Conservation (phyloP, 2,329 filamentous ascomycete genomes). For the Alternaria sp. region DNA sequence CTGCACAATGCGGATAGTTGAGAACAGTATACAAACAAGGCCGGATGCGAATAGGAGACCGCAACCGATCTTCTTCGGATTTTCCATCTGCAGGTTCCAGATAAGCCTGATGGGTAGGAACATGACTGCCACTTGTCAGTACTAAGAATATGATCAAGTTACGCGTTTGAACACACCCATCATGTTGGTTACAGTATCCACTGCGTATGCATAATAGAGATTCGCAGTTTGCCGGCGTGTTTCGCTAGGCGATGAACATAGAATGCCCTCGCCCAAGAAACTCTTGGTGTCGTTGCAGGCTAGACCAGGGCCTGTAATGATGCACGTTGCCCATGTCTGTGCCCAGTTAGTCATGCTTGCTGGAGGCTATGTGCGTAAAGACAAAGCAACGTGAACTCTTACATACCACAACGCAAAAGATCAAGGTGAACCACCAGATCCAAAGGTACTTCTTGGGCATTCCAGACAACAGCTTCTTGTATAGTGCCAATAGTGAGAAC, state of each 20-base stretch:
- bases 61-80: slow-evolving; percentile 42
- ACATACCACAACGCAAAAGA: slow-evolving; percentile 45
- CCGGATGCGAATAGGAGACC: slow-evolving; percentile 33
- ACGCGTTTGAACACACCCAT: slow-evolving; percentile 31
- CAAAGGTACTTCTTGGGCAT: slow-evolving; percentile 37
- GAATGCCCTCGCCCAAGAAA: slow-evolving; percentile 35
- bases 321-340: slow-evolving; percentile 47
- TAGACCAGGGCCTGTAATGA: slow-evolving; percentile 46
- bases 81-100: slow-evolving; percentile 46
- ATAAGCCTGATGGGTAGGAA: slow-evolving; percentile 46
- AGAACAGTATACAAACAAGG: slow-evolving; percentile 34
- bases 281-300: slow-evolving; percentile 35
- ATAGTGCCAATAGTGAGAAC: slow-evolving; percentile 49
- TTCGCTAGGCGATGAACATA: slow-evolving; percentile 37
- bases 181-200: slow-evolving; percentile 47
- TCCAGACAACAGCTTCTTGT: slow-evolving; percentile 46
- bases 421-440: slow-evolving; percentile 47
- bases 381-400: neutral
- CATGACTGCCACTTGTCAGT: slow-evolving; percentile 39
- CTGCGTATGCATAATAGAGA: slow-evolving; percentile 46
- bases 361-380: neutral
- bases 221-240: slow-evolving; percentile 39
- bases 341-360: neutral
- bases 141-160: neutral
- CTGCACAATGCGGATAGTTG: slow-evolving; percentile 40